Conservation (phyloP, 495 filamentous ascomycete genomes). For the Penicillium salamii region DNA sequence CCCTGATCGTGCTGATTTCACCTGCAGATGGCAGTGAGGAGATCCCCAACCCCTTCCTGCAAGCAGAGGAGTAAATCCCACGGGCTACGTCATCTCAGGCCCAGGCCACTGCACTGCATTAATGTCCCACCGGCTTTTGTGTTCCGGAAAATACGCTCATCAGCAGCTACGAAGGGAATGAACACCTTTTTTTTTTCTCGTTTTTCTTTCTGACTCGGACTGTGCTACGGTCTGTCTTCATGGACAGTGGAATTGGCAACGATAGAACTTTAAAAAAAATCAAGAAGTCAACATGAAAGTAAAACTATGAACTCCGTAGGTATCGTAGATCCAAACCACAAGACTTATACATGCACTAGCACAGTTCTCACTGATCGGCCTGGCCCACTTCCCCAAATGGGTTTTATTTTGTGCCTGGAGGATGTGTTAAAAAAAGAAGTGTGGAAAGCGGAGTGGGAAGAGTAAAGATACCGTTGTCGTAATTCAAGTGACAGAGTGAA, state of each 20-base stretch:
- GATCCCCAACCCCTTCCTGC: conserved; percentile 89
- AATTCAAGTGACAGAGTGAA: too few species aligned
- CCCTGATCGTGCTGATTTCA: conserved; percentile 85
- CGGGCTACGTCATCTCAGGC: background rate
- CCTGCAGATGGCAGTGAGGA: conserved; percentile 92
- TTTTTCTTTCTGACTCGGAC: conserved; percentile 4
- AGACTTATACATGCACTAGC: background rate
- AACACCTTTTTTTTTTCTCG: conserved; percentile 16
- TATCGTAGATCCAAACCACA: conserved; percentile 9
- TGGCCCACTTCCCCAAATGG: conserved; percentile 13
- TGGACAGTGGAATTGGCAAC: background rate
- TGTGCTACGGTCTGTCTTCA: background rate
- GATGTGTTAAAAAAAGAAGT: too few species aligned
- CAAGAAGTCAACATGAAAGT: background rate
- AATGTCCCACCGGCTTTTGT: conserved; percentile 10
- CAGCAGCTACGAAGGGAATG: conserved; percentile 27
- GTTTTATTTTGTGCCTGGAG: too few species aligned
- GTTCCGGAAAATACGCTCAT: conserved; percentile 13
- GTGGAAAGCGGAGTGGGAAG: too few species aligned
- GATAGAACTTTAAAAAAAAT: background rate
- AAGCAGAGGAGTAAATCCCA: conserved; percentile 55
- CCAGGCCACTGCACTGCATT: background rate
- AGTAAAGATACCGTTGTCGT: too few species aligned
- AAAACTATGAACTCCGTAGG: conserved; percentile 2
- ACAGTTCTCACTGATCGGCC: conserved; percentile 3